These are phyloP conservation scores for Moniliophthora roreri DNA, from an alignment of 1,284 basidiomycete species.

Conservation along the genomic window DNA sequence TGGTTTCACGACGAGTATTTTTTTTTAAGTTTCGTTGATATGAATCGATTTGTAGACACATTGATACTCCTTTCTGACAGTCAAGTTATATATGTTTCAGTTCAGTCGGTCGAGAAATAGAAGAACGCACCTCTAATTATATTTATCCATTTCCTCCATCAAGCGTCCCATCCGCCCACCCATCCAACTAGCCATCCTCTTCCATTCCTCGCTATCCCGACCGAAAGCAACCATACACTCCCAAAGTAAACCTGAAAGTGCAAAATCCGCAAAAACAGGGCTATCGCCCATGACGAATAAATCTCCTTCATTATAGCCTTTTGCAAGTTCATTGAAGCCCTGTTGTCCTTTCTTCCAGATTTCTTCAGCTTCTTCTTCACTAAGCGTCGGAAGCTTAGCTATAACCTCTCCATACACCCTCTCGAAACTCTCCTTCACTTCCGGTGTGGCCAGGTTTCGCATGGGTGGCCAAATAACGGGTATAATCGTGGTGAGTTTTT, in stretches of 20 bases:
- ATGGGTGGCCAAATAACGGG: not conserved
- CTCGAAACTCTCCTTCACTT: slow-evolving; percentile 29
- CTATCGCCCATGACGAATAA: slow-evolving; percentile 27
- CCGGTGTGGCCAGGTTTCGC: slow-evolving; percentile 21
- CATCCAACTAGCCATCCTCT: slow-evolving; percentile 29
- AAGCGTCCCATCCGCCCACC: slow-evolving; percentile 15
- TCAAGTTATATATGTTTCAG: no score
- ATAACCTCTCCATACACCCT: slow-evolving; percentile 23
- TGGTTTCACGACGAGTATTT: no score
- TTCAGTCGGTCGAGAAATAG: no score
- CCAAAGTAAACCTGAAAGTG: slow-evolving; percentile 26
- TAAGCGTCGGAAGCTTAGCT: no score
- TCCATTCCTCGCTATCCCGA: slow-evolving; percentile 24
- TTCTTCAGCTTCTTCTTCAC: not conserved
- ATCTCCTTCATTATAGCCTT: slow-evolving; percentile 20
- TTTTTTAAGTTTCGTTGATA: no score
- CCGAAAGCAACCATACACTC: slow-evolving; percentile 24
- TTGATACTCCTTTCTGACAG: no score
- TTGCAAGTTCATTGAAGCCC: slow-evolving; percentile 6
- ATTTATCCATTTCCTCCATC: slow-evolving; percentile 3
- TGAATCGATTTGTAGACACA: no score
- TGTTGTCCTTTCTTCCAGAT: not conserved
- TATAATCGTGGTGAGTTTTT: not conserved
- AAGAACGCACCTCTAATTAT: no score
- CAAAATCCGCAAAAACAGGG: slow-evolving; percentile 31